Conservation (phyloP, 352 stramenopile genomes). For the Thalassiosira pacifica region DNA sequence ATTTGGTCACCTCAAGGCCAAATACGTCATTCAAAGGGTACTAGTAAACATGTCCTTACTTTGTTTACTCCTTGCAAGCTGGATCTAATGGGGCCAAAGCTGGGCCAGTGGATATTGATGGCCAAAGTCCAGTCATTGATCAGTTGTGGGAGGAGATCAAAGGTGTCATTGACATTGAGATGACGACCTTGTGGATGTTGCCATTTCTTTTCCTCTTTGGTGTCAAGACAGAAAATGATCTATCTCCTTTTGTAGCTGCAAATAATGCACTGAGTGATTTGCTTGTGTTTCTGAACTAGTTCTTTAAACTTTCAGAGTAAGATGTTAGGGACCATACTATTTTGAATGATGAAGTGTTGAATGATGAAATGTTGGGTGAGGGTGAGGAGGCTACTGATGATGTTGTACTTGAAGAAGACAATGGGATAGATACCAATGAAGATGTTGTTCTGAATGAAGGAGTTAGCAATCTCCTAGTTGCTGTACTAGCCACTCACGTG, state of each 20-base stretch:
- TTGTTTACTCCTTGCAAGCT: neutral
- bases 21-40: neutral
- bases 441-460: neutral
- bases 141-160: neutral
- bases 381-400: neutral
- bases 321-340: neutral
- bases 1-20: constrained; percentile 7
- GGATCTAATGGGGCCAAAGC: neutral
- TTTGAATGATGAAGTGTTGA: neutral
- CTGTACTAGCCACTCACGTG: neutral
- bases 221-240: neutral
- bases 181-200: neutral
- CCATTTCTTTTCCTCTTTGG: neutral
- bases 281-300: neutral
- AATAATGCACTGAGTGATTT: neutral
- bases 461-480: neutral
- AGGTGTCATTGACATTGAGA: neutral
- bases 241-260: neutral
- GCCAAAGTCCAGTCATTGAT: neutral
- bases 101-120: neutral
- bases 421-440: neutral
- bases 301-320: neutral
- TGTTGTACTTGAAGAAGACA: neutral
- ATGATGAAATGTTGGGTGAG: neutral
- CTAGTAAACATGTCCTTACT: neutral